phyloP scores from a whole-genome alignment of 345 rosid species.

The Brassica juncea region DNA sequence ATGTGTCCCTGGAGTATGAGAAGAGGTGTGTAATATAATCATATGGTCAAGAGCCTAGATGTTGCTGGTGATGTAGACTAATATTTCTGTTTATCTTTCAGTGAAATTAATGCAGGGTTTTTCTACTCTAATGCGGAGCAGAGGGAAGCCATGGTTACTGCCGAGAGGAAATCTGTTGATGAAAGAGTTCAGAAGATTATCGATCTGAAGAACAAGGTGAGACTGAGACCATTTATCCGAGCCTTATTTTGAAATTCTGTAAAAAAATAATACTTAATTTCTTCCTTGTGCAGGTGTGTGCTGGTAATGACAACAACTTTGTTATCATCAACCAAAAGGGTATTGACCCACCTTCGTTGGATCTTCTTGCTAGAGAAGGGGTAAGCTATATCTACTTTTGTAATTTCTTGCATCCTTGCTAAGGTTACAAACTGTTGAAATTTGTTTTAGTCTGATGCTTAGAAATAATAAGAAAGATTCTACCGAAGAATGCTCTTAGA shows the following conservation, averaged over 20 bases:
- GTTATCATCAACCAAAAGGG: constrained; percentile 92
- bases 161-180: constrained; percentile 85
- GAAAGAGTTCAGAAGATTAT: constrained; percentile 79
- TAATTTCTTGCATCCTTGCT: constrained; percentile 2
- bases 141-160: constrained; percentile 92
- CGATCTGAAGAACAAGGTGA: constrained; percentile 75
- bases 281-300: constrained; percentile 67
- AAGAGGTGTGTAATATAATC: constrained; percentile 62
- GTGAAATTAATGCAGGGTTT: constrained; percentile 97
- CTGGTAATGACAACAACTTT: constrained; percentile 67
- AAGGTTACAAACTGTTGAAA: background rate
- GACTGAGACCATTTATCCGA: background rate
- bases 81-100: constrained; percentile 35
- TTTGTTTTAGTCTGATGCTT: background rate
- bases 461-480: background rate
- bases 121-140: constrained; percentile 97
- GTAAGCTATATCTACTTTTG: constrained; percentile 44
- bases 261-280: background rate
- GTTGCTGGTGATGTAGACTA: constrained; percentile 20
- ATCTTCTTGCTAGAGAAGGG: constrained; percentile 91
- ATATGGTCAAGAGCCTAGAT: background rate
- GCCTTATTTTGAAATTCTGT: background rate
- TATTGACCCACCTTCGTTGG: constrained; percentile 90
- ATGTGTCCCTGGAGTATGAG: constrained; percentile 93
- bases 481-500: background rate